These are phyloP conservation scores for Pyrenophora seminiperda DNA, from an alignment of 2,329 filamentous ascomycete genomes.

Conservation along the genomic window DNA sequence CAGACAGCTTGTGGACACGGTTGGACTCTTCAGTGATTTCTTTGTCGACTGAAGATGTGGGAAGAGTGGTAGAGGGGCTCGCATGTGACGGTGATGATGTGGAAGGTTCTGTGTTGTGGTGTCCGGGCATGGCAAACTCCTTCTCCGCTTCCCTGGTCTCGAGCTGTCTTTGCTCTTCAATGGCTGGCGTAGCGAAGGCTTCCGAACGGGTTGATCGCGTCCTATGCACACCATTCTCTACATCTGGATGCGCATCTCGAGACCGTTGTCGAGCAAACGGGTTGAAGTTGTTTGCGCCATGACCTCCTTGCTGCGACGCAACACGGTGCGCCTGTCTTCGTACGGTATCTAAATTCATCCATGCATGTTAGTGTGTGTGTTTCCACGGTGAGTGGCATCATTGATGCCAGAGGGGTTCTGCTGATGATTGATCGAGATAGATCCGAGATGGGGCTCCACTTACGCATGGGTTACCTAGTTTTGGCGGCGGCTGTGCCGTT, in stretches of 20 bases:
- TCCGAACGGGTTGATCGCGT: slow-evolving; percentile 34
- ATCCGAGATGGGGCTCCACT: slow-evolving; percentile 26
- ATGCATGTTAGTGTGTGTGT: slow-evolving; percentile 16
- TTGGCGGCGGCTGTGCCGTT: slow-evolving; percentile 24
- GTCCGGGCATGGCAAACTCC: slow-evolving; percentile 35
- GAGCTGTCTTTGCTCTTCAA: slow-evolving; percentile 34
- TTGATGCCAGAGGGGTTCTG: neutral
- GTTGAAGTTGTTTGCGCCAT: slow-evolving; percentile 40
- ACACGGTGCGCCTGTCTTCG: slow-evolving; percentile 44
- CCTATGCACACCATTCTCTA: slow-evolving; percentile 35
- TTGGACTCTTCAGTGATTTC: slow-evolving; percentile 15
- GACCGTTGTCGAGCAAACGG: slow-evolving; percentile 41
- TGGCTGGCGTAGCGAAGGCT: slow-evolving; percentile 22
- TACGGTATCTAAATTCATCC: slow-evolving; percentile 39
- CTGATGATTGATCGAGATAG: slow-evolving; percentile 1
- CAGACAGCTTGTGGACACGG: slow-evolving; percentile 25
- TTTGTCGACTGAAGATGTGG: slow-evolving; percentile 14
- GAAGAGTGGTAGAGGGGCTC: slow-evolving; percentile 12
- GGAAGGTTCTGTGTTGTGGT: slow-evolving; percentile 39
- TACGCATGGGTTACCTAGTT: slow-evolving; percentile 32
- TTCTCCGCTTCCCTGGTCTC: slow-evolving; percentile 35
- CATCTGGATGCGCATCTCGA: slow-evolving; percentile 31
- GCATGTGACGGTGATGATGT: slow-evolving; percentile 28
- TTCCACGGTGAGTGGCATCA: neutral
- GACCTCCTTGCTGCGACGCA: slow-evolving; percentile 34